Conservation (phyloP, 805 yeast species). For the Teunomyces aglyptinius region DNA sequence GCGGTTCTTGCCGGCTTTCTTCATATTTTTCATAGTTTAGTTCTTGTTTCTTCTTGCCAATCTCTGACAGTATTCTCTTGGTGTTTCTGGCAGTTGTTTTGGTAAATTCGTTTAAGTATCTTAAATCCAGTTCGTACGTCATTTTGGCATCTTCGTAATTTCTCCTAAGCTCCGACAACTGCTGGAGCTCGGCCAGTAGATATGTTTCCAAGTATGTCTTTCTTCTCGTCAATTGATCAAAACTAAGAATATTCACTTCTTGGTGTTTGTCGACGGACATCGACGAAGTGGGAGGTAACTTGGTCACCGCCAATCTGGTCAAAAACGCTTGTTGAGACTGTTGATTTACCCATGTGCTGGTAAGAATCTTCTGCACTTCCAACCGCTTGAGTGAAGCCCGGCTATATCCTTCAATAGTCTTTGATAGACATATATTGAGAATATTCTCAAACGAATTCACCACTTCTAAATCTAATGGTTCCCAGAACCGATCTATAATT, state of each 20-base stretch:
- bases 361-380: conserved; percentile 23
- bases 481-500: conserved; percentile 30
- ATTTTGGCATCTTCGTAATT: conserved; percentile 22
- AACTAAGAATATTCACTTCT: conserved; percentile 18
- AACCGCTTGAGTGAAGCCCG: conserved; percentile 13
- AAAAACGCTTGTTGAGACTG: conserved; percentile 19
- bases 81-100: conserved; percentile 15
- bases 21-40: conserved; percentile 3
- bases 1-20: background rate
- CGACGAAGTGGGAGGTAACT: conserved; percentile 22
- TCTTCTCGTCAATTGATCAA: conserved; percentile 23
- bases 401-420: conserved; percentile 23
- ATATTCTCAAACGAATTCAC: conserved; percentile 20
- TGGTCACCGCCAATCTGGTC: conserved; percentile 23
- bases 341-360: conserved; percentile 24
- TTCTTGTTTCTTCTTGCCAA: background rate
- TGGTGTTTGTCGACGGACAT: conserved; percentile 13
- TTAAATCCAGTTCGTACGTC: conserved; percentile 29
- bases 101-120: conserved; percentile 31
- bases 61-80: conserved; percentile 3
- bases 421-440: conserved; percentile 24
- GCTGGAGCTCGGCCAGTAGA: conserved; percentile 40
- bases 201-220: conserved; percentile 33
- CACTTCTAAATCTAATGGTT: conserved; percentile 19
- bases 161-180: conserved; percentile 30